These are phyloP conservation scores for Isabelozyma pseudorhagii DNA, from an alignment of 805 yeast species.

Conservation along the genomic window DNA sequence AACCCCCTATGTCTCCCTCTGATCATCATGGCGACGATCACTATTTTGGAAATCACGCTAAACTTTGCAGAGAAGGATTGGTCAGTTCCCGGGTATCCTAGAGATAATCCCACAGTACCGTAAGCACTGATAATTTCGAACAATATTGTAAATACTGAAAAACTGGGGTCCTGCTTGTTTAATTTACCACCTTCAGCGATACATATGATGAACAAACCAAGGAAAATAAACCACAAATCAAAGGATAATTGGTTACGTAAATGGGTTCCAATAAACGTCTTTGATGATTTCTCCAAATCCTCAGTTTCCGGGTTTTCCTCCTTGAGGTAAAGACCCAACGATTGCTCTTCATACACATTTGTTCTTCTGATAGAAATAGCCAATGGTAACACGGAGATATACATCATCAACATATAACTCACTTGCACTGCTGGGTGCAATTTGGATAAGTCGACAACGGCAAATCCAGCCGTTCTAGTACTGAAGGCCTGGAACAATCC, in stretches of 20 bases:
- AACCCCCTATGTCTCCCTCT: slow-evolving; percentile 97
- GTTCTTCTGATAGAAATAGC: slow-evolving; percentile 97
- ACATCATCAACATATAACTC: slow-evolving; percentile 95
- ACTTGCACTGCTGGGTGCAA: slow-evolving; percentile 92
- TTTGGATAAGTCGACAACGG: slow-evolving; percentile 63
- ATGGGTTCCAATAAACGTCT: slow-evolving; percentile 78
- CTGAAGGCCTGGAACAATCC: slow-evolving; percentile 90
- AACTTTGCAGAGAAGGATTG: slow-evolving; percentile 76
- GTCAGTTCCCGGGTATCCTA: slow-evolving; percentile 70
- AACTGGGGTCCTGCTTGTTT: slow-evolving; percentile 38
- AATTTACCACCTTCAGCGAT: slow-evolving; percentile 76
- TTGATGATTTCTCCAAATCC: slow-evolving; percentile 41
- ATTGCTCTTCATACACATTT: slow-evolving; percentile 96
- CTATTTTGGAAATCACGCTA: slow-evolving; percentile 70
- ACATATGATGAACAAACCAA: slow-evolving; percentile 83
- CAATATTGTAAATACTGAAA: slow-evolving; percentile 67
- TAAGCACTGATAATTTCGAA: slow-evolving; percentile 94
- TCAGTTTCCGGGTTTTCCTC: slow-evolving; percentile 30
- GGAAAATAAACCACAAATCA: slow-evolving; percentile 89
- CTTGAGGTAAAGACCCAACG: slow-evolving; percentile 76
- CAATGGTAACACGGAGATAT: slow-evolving; percentile 91
- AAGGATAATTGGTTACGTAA: slow-evolving; percentile 87
- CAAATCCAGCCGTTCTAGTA: slow-evolving; percentile 92
- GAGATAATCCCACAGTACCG: slow-evolving; percentile 91
- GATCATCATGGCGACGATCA: slow-evolving; percentile 84